Conservation (phyloP, 2,329 filamentous ascomycete species). For the Exophiala aquamarina region DNA sequence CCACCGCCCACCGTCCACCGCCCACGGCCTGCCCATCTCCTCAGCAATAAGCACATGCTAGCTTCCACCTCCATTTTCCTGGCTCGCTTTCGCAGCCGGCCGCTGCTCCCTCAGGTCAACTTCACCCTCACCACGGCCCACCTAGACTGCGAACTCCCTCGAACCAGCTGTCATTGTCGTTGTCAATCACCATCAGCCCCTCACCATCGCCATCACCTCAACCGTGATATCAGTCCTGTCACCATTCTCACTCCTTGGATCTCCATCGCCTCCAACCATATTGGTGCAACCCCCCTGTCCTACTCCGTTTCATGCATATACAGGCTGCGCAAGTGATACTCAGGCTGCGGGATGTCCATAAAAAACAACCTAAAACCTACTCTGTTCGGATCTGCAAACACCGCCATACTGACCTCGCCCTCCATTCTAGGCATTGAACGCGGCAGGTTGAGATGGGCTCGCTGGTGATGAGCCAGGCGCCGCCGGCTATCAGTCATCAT, state of each 20-base stretch:
- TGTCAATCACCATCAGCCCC: not conserved
- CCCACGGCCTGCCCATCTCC: constrained; percentile 16
- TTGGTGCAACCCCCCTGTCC: too few species aligned
- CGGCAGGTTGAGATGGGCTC: constrained; percentile 57
- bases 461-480: constrained; percentile 66
- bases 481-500: constrained; percentile 68
- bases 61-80: constrained; percentile 10
- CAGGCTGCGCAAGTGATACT: too few species aligned
- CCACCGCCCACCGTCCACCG: constrained; percentile 6
- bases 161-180: not conserved
- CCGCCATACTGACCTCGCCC: constrained; percentile 11
- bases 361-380: too few species aligned
- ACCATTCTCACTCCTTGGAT: not conserved
- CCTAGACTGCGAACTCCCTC: not conserved
- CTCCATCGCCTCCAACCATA: too few species aligned
- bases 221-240: not conserved
- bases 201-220: too few species aligned
- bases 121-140: not conserved
- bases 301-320: too few species aligned
- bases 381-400: not conserved
- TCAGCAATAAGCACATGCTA: constrained; percentile 24
- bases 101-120: constrained; percentile 1
- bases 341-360: too few species aligned
- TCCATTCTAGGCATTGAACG: constrained; percentile 18
- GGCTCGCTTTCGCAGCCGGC: too few species aligned